phyloP scores from a whole-genome alignment of 441 rosid species.

The Pelargonium myrrhifolium region DNA sequence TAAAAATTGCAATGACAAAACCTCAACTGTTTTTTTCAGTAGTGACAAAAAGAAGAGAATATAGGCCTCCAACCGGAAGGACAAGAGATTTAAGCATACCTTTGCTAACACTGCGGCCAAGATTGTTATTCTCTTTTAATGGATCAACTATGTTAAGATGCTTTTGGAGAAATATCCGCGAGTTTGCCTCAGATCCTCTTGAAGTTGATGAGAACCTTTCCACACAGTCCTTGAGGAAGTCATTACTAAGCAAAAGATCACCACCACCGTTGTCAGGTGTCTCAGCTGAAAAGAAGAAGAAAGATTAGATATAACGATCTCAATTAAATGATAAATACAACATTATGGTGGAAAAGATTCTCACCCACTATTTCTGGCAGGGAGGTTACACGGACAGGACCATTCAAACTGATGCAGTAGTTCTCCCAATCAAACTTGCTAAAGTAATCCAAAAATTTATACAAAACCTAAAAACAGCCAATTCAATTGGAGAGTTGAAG shows the following conservation, averaged over 20 bases:
- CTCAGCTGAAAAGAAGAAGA: slow-evolving; percentile 16
- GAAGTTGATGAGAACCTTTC: slow-evolving; percentile 28
- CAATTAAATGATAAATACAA: neutral
- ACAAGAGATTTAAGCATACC: slow-evolving; percentile 18
- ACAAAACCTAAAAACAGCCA: slow-evolving; percentile 23
- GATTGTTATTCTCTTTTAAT: slow-evolving; percentile 30
- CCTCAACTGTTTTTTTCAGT: neutral
- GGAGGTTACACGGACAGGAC: slow-evolving; percentile 25
- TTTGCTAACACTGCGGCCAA: slow-evolving; percentile 32
- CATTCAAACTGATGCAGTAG: slow-evolving; percentile 28
- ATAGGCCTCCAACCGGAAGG: neutral
- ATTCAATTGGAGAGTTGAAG: neutral
- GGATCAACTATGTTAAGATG: slow-evolving; percentile 34
- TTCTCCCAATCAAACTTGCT: slow-evolving; percentile 38
- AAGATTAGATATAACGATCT: neutral
- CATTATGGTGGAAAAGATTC: slow-evolving; percentile 7
- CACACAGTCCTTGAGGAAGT: slow-evolving; percentile 24
- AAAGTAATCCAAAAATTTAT: slow-evolving; percentile 30
- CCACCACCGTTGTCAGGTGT: slow-evolving; percentile 17
- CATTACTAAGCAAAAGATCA: slow-evolving; percentile 23
- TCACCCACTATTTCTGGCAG: slow-evolving; percentile 26
- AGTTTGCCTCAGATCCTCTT: slow-evolving; percentile 18
- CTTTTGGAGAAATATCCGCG: slow-evolving; percentile 23
- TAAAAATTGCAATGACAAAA: neutral
- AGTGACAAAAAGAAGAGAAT: slow-evolving; percentile 5